Conservation (phyloP, 2,329 filamentous ascomycete species). For the Beauveria sp. region DNA sequence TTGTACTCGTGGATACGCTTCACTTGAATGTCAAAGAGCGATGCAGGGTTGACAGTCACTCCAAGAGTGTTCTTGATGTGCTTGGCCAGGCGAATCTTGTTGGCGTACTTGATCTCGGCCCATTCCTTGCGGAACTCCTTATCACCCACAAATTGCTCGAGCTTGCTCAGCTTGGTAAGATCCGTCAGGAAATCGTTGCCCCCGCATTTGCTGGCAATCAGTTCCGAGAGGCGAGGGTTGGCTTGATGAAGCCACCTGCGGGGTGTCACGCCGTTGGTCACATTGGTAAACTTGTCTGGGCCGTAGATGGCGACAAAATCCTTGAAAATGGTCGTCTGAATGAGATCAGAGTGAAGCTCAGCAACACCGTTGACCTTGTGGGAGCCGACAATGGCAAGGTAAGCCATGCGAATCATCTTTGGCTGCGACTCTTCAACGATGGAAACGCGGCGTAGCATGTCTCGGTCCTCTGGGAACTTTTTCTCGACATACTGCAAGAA, state of each 20-base stretch:
- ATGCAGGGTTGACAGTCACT: conserved; percentile 75
- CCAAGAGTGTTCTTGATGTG: conserved; percentile 80
- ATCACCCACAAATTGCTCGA: conserved; percentile 79
- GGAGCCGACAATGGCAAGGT: conserved; percentile 87
- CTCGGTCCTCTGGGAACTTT: conserved; percentile 80
- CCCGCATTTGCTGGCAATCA: conserved; percentile 86
- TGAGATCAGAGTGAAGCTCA: conserved; percentile 93
- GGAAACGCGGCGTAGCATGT: conserved; percentile 79
- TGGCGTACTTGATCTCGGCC: conserved; percentile 92
- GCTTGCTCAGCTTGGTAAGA: conserved; percentile 73
- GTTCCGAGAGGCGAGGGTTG: conserved; percentile 82
- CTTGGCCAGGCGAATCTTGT: conserved; percentile 87
- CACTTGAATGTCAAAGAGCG: conserved; percentile 94
- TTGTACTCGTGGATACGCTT: conserved; percentile 99
- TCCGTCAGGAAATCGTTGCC: conserved; percentile 83
- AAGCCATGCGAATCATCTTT: conserved; percentile 98
- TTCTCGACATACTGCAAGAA: conserved; percentile 91
- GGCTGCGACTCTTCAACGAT: conserved; percentile 96
- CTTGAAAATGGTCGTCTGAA: conserved; percentile 99
- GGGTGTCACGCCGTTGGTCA: conserved; percentile 96
- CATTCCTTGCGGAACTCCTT: conserved; percentile 89
- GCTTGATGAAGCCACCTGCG: conserved; percentile 96
- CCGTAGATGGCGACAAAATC: conserved; percentile 96
- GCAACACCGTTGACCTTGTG: conserved; percentile 99
- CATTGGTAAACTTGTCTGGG: conserved; percentile 95